phyloP scores from a whole-genome alignment of 1,284 basidiomycete genomes.

The Trichosporon sp. region DNA sequence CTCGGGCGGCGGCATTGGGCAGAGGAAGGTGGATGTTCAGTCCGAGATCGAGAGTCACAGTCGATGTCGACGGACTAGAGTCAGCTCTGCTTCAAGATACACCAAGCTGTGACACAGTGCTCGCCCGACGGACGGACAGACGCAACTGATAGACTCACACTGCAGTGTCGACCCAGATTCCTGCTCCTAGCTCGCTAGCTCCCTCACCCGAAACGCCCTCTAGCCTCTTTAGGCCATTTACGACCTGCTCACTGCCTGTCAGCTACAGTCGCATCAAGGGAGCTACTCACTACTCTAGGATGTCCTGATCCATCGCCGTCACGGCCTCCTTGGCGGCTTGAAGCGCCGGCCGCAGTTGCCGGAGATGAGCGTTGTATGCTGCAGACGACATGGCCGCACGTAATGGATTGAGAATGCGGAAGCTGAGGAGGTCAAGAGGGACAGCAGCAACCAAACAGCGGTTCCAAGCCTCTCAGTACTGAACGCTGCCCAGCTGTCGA shows the following conservation, averaged over 20 bases:
- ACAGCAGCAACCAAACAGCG: too few species aligned
- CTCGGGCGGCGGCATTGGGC: constrained; percentile 16
- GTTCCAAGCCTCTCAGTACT: neutral
- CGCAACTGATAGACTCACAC: constrained; percentile 21
- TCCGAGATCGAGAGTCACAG: constrained; percentile 33
- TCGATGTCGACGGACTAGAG: constrained; percentile 20
- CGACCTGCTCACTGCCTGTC: constrained; percentile 18
- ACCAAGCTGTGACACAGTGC: neutral
- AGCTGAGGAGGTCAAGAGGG: too few species aligned
- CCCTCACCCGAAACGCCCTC: constrained; percentile 6
- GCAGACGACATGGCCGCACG: constrained; percentile 10
- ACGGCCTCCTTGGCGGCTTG: constrained; percentile 14
- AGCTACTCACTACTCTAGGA: constrained; percentile 27
- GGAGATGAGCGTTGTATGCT: constrained; percentile 15
- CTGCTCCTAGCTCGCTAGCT: constrained; percentile 32
- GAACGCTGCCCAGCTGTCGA: neutral
- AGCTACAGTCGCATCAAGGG: neutral
- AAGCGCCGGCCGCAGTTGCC: constrained; percentile 21
- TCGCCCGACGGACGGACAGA: too few species aligned
- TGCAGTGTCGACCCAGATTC: constrained; percentile 30
- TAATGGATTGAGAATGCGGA: too few species aligned
- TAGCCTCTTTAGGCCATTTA: constrained; percentile 15
- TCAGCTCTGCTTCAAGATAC: neutral
- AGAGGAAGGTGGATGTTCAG: constrained; percentile 35
- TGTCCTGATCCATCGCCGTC: constrained; percentile 19